Evolutionary conservation across 1,284 basidiomycete genomes (phyloP).

Genomic region (Cryptococcus sp.): DNA sequence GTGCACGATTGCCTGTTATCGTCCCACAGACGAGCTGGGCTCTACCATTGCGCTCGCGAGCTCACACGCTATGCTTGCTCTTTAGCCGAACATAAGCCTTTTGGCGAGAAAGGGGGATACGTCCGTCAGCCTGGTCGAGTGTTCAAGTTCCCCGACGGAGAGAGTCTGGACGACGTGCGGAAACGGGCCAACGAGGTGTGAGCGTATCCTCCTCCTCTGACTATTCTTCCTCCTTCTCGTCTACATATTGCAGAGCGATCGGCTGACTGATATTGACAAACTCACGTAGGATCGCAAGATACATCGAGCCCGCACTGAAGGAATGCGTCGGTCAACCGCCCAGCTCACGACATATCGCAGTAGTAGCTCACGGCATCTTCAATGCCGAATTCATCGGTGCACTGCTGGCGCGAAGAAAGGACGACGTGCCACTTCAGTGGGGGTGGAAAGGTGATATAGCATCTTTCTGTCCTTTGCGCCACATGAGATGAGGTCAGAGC

Average conservation of each 20-base stretch:
- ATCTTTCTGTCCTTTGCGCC: too few relatives aligned
- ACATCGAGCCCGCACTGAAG: conserved; percentile 45
- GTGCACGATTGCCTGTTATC: too few relatives aligned
- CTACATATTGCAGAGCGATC: not conserved
- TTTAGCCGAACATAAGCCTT: conserved; percentile 44
- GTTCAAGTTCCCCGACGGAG: conserved; percentile 48
- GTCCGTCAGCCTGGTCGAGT: conserved; percentile 38
- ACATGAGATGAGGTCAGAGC: not conserved
- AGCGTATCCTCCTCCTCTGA: conserved; percentile 15
- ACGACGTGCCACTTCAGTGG: conserved; percentile 46
- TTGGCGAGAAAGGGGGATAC: conserved; percentile 38
- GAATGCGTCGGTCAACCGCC: conserved; percentile 31
- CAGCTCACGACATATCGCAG: conserved; percentile 35
- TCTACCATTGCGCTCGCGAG: not conserved
- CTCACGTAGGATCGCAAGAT: conserved; percentile 35
- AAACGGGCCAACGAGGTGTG: conserved; percentile 48
- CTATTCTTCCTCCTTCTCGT: not conserved
- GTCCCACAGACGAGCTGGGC: conserved; percentile 9
- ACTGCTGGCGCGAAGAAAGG: conserved; percentile 44
- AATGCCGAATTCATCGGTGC: conserved; percentile 51
- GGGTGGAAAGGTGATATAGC: conserved; percentile 42
- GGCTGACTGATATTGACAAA: not conserved
- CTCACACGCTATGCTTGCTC: not conserved
- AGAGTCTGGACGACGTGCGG: conserved; percentile 50
- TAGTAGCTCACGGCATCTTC: conserved; percentile 55